A percentile compares a stretch with the other conserved stretches of the same genome.
phyloP scores from a whole-genome alignment of 257 asterid genomes.

The Cruciata laevipes region DNA sequence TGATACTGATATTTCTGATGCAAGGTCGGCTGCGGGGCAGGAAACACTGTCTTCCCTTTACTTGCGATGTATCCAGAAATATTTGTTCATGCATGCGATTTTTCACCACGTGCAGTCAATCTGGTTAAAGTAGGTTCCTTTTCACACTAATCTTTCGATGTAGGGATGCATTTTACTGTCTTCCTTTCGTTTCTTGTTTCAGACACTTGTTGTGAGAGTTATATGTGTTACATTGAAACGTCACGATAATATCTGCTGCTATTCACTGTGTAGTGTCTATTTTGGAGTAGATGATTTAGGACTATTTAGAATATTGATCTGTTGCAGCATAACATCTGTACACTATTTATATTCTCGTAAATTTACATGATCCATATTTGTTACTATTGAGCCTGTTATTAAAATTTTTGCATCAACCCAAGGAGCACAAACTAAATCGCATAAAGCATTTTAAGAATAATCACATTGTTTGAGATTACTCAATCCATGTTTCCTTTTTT shows the following conservation, averaged over 20 bases:
- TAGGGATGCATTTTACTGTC: background rate
- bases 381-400: background rate
- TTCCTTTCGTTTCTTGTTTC: constrained; percentile 4
- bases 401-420: background rate
- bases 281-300: background rate
- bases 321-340: background rate
- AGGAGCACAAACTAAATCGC: background rate
- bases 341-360: background rate
- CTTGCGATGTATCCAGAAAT: constrained; percentile 61
- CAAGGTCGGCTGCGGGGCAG: constrained; percentile 98
- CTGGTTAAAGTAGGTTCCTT: constrained; percentile 64
- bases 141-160: constrained; percentile 3
- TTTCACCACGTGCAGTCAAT: constrained; percentile 88
- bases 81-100: constrained; percentile 85
- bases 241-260: background rate
- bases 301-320: background rate
- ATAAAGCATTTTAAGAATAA: background rate
- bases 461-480: background rate
- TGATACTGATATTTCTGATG: constrained; percentile 15
- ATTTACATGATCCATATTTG: background rate
- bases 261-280: background rate
- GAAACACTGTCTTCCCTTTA: constrained; percentile 88
- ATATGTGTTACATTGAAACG: background rate
- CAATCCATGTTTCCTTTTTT: background rate
- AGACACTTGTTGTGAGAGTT: background rate